Evolutionary conservation across 1,284 basidiomycete species (phyloP), one percentile per base, ranked within the genome.

Genomic region (Melampsora americana): DNA sequence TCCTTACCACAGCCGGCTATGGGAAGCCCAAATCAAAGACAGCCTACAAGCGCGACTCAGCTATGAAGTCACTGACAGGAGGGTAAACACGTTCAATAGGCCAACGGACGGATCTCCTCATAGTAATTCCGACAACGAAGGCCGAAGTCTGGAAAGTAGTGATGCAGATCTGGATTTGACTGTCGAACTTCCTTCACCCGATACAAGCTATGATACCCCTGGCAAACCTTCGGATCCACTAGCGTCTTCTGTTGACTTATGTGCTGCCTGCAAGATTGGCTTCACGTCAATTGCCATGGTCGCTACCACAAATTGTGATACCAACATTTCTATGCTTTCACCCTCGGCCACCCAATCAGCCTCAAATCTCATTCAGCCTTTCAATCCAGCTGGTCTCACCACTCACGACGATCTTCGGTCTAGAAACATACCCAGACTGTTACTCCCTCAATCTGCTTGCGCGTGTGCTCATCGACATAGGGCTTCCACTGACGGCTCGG

Each of bases 281-380:
- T 59, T 59, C 53, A 23, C 53, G 23, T 59, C 53, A 28, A 59
- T 59, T 59, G 28, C 53, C 53, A 59, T 59, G 53, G 53, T 28
- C 53, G 28, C n/a, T 26, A 23, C 53, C 28, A 23, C 53, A 1
- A 5, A 23, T 28, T 59, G n/a, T 59, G 53, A 28, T 26, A 23
- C n/a, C 53, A 59, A 23, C 23, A 44, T 44, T 44, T 44, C 42
- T 44, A 44, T 44, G 42, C 16, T 44, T 44, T 16, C 16, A 44
- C 42, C 7, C 42, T 44, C 42, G 42, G 42, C 42, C 1, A 23
- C 28, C n/a, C 53, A 59, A 14, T 14, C 53, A 23, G 14, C n/a
- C 2, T 26, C 28, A 28, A 7, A 23, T 23, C 14, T 59, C 14
- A 20, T 23, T 59, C 53, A 23, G 28, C n/a, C 53, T 59, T 28